Evolutionary conservation across 345 rosid genomes (phyloP), one percentile per base, ranked within the genome.

Genomic region (Barbarea vulgaris): DNA sequence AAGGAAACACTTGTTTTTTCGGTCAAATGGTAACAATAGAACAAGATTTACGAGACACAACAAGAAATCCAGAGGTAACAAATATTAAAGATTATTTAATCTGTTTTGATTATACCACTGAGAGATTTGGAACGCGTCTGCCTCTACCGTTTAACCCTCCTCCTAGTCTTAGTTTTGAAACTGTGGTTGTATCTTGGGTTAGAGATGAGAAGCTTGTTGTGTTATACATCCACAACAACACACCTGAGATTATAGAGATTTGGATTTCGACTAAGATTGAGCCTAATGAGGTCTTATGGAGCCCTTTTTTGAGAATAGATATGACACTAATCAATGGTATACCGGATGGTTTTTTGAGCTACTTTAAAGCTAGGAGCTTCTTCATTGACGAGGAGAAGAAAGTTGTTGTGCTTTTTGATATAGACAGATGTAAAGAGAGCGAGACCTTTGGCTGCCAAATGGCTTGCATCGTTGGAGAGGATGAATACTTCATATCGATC

Each of bases 301-400:
- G n/a, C n/a, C n/a, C 22, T 17, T 17, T 17, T 47, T 47, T 47
- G 11, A 17, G 11, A 7, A 1, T 47, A 11, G 12, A 47, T 18
- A 18, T 17, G 52, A 15, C 24, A 47, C 52, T 8, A 18, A 18
- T 47, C 22, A 17, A 3, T 47, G 22, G 52, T 47, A 17, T 47
- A 17, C 11, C 4, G 10, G 1, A 7, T 17, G 51, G 3, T 0
- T 3, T 47, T 18, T 47, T 0, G 22, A 17, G 0, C 17, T 7
- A 1, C 4, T 47, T 8, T 17, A 0, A 1, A 1, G 2, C 63
- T 33, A 10, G 0, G 4, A 33, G 42, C 25, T 59, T 59, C 18
- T 59, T 59, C 17, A 19, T 59, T 19, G 64, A 59, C 24, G 64
- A 58, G 44, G 44, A 34, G 44, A 34, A 5, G 64, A 58, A 58